Evolutionary conservation across 2,329 filamentous ascomycete genomes (phyloP).

Genomic region (Harringtonia aguacate): DNA sequence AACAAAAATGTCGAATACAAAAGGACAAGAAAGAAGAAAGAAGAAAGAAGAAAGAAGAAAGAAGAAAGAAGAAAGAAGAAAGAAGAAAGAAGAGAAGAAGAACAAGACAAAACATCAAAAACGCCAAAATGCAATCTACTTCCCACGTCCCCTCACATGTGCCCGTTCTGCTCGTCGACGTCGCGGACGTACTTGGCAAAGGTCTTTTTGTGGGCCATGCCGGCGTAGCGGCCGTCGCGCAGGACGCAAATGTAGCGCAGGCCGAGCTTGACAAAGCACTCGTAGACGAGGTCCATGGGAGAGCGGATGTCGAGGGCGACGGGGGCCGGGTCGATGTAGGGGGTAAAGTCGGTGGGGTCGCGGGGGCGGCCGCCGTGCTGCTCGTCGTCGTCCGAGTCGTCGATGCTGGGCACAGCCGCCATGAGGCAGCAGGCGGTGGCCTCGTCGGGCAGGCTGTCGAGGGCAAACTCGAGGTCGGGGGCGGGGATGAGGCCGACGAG

Average conservation of each 20-base stretch:
- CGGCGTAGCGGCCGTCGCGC: constrained; percentile 73
- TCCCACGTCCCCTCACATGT: background rate
- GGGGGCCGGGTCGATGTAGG: constrained; percentile 87
- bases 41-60: background rate
- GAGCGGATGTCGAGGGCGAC: constrained; percentile 80
- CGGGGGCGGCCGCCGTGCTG: constrained; percentile 32
- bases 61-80: background rate
- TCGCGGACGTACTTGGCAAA: constrained; percentile 94
- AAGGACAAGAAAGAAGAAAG: background rate
- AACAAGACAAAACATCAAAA: background rate
- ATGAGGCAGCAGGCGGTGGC: constrained; percentile 69
- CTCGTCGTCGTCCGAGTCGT: constrained; percentile 50
- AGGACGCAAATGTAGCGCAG: constrained; percentile 87
- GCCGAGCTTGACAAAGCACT: constrained; percentile 91
- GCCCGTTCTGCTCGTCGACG: constrained; percentile 40
- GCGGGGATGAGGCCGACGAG: constrained; percentile 88
- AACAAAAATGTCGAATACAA: background rate
- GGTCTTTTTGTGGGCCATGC: constrained; percentile 89
- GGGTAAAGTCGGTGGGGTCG: constrained; percentile 77
- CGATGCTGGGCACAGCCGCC: constrained; percentile 53
- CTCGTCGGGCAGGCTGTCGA: constrained; percentile 76
- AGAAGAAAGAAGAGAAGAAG: background rate
- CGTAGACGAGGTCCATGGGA: constrained; percentile 90
- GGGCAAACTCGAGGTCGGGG: constrained; percentile 83
- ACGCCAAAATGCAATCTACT: background rate